A percentile compares a stretch with the other conserved stretches of the same genome.
These are phyloP conservation scores for Dryadomyces quercus-mongolicae DNA, from an alignment of 2,329 filamentous ascomycete species.

Conservation along the genomic window DNA sequence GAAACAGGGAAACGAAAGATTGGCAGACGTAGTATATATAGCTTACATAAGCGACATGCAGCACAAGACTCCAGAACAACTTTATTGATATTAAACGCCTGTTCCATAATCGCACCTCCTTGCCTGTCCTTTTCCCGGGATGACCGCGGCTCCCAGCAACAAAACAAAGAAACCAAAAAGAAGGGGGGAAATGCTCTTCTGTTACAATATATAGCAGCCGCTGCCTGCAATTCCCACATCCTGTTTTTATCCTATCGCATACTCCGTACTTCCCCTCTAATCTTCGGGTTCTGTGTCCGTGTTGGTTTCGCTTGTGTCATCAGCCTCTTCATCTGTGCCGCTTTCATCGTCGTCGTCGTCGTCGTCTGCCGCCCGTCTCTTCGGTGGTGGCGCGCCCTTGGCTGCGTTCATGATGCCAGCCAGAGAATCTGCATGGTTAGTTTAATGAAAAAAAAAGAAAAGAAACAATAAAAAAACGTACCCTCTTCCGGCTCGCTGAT, in stretches of 20 bases:
- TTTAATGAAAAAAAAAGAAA: slow-evolving; percentile 5
- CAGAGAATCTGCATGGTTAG: slow-evolving; percentile 53
- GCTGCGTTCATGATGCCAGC: slow-evolving; percentile 84
- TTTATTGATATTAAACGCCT: neutral
- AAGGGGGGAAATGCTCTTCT: neutral
- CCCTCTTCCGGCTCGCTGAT: slow-evolving; percentile 98
- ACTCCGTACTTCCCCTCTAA: slow-evolving; percentile 15
- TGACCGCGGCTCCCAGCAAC: neutral
- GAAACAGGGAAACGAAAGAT: too few relatives aligned
- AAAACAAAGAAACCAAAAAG: neutral
- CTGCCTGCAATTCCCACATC: too few relatives aligned
- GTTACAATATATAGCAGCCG: too few relatives aligned
- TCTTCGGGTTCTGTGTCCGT: slow-evolving; percentile 55
- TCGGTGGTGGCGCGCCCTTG: slow-evolving; percentile 53
- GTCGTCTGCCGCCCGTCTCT: slow-evolving; percentile 30
- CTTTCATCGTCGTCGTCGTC: slow-evolving; percentile 67
- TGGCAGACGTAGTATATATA: too few relatives aligned
- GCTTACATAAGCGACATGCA: too few relatives aligned
- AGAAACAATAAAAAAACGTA: slow-evolving; percentile 30
- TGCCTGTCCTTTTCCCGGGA: neutral
- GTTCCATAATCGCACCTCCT: neutral
- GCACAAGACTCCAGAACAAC: neutral
- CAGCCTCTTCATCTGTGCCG: slow-evolving; percentile 62
- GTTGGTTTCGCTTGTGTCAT: slow-evolving; percentile 56
- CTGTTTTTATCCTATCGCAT: neutral